Conservation (phyloP, 2,329 filamentous ascomycete genomes). For the Calonectria pseudoreteaudii region DNA sequence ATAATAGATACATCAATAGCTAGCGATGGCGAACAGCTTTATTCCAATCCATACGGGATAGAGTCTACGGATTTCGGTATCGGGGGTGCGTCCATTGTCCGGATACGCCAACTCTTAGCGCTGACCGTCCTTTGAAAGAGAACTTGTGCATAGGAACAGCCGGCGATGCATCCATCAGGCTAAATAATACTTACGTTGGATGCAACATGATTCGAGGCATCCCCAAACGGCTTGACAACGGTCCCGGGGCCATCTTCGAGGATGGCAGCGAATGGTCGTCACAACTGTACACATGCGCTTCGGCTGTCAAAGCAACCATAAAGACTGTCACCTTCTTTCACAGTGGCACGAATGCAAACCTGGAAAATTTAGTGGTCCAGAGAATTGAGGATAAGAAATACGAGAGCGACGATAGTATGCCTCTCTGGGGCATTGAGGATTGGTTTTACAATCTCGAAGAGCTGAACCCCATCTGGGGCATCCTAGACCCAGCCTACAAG, state of each 20-base stretch:
- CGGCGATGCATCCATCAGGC: neutral
- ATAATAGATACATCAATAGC: neutral
- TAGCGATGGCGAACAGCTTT: neutral
- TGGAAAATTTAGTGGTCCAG: constrained; percentile 48
- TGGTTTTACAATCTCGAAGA: constrained; percentile 7
- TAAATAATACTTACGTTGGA: neutral
- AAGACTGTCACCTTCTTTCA: constrained; percentile 56
- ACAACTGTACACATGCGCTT: constrained; percentile 57
- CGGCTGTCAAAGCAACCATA: constrained; percentile 53
- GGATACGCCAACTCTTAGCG: neutral
- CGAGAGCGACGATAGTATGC: constrained; percentile 38
- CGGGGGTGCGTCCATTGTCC: neutral
- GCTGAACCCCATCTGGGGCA: constrained; percentile 29
- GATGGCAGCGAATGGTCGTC: constrained; percentile 54
- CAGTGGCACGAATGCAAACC: constrained; percentile 50
- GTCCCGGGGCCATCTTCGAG: constrained; percentile 49
- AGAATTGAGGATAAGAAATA: constrained; percentile 53
- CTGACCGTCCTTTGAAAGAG: neutral
- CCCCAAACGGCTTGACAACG: constrained; percentile 49
- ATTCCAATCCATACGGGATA: neutral
- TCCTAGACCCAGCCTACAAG: constrained; percentile 25
- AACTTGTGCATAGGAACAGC: neutral
- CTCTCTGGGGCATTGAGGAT: constrained; percentile 50
- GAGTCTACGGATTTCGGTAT: neutral
- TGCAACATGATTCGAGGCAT: constrained; percentile 57